phyloP scores from a whole-genome alignment of 768 basidiomycete genomes.

The Boletus reticuloceps region DNA sequence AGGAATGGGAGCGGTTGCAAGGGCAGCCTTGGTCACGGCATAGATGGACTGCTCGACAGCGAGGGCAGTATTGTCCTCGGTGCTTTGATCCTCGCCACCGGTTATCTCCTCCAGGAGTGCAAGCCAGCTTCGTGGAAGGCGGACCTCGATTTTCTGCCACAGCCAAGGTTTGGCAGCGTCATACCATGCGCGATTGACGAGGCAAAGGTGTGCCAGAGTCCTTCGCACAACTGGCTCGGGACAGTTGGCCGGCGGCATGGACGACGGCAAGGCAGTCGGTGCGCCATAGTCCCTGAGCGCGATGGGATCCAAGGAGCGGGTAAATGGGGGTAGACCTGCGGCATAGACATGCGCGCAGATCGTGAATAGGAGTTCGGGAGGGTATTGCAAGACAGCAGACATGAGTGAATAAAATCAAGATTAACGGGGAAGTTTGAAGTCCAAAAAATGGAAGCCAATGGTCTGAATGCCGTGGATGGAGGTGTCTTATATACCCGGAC shows the following conservation, averaged over 20 bases:
- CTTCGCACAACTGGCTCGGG: constrained; percentile 61
- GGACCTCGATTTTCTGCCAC: constrained; percentile 80
- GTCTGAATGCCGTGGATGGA: background rate
- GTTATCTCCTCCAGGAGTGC: constrained; percentile 76
- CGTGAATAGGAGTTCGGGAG: constrained; percentile 67
- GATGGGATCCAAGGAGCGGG: constrained; percentile 70
- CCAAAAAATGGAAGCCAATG: background rate
- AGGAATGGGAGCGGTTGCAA: constrained; percentile 42
- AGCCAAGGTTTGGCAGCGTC: constrained; percentile 86
- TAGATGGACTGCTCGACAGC: constrained; percentile 68
- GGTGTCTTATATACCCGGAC: constrained; percentile 4
- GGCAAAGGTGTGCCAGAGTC: constrained; percentile 68
- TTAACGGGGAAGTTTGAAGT: too few relatives aligned
- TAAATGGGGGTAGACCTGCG: constrained; percentile 52
- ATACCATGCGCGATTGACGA: constrained; percentile 77
- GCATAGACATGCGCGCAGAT: constrained; percentile 74
- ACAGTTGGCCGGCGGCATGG: constrained; percentile 70
- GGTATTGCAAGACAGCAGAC: constrained; percentile 46
- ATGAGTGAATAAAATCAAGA: background rate
- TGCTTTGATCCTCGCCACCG: constrained; percentile 56
- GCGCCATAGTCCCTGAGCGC: constrained; percentile 39
- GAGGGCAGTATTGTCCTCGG: constrained; percentile 53
- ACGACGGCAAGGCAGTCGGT: constrained; percentile 68
- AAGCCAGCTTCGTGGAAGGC: constrained; percentile 83
- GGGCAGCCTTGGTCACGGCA: constrained; percentile 61